Conservation (phyloP, 202 grass and related monocot genomes). For the Carex arenaria region DNA sequence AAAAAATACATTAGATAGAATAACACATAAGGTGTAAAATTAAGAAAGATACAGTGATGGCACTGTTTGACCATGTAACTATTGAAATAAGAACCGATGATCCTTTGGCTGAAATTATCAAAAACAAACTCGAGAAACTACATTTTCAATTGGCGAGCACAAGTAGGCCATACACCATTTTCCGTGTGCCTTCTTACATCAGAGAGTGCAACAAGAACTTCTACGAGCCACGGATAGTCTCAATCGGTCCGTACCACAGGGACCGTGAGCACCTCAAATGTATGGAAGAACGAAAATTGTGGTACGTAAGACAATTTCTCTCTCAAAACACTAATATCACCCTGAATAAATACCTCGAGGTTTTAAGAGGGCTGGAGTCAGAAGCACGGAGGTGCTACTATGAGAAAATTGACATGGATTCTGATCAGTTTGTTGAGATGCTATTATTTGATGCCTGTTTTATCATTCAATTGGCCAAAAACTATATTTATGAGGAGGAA, state of each 20-base stretch:
- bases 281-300: slow-evolving; percentile 61
- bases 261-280: slow-evolving; percentile 34
- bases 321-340: slow-evolving; percentile 11
- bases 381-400: slow-evolving; percentile 39
- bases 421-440: slow-evolving; percentile 13
- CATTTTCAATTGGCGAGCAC: slow-evolving; percentile 15
- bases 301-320: slow-evolving; percentile 41
- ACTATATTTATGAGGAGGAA: not conserved
- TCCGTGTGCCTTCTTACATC: slow-evolving; percentile 48
- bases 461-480: slow-evolving; percentile 9
- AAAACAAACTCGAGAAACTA: slow-evolving; percentile 21
- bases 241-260: slow-evolving; percentile 61
- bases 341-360: slow-evolving; percentile 26
- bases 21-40: not conserved
- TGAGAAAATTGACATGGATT: slow-evolving; percentile 27
- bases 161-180: slow-evolving; percentile 51
- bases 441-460: slow-evolving; percentile 3
- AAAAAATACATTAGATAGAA: not conserved
- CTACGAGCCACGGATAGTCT: slow-evolving; percentile 63
- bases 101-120: slow-evolving; percentile 31
- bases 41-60: slow-evolving; percentile 6
- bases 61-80: not conserved
- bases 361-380: slow-evolving; percentile 28
- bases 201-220: slow-evolving; percentile 49
- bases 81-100: slow-evolving; percentile 19